phyloP scores from a whole-genome alignment of 352 stramenopile species.

The Globisporangium emineosum region DNA sequence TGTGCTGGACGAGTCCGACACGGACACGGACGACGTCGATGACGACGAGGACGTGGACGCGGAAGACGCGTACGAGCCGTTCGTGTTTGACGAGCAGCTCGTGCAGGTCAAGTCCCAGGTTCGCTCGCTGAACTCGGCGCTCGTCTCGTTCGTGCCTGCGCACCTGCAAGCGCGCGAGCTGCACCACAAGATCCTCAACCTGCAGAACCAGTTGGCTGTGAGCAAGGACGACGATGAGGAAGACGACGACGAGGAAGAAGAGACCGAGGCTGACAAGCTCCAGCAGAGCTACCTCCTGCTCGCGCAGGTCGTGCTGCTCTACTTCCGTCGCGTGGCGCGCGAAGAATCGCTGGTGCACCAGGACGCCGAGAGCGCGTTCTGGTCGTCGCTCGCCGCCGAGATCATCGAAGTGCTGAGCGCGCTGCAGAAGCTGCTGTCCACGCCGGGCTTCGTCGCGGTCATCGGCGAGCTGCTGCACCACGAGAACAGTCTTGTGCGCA shows the following conservation, averaged over 20 bases:
- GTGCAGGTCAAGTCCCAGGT: conserved; percentile 33
- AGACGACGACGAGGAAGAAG: conserved; percentile 25
- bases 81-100: conserved; percentile 38
- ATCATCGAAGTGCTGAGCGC: conserved; percentile 76
- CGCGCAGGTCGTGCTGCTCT: conserved; percentile 73
- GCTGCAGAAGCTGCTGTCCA: conserved; percentile 81
- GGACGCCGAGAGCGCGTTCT: conserved; percentile 42
- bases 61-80: conserved; percentile 44
- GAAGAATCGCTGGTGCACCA: conserved; percentile 57
- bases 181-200: conserved; percentile 68
- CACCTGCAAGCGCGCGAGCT: conserved; percentile 67
- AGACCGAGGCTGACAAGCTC: conserved; percentile 43
- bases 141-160: conserved; percentile 64
- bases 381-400: conserved; percentile 41
- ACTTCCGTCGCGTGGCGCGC: conserved; percentile 74
- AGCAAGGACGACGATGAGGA: conserved; percentile 29
- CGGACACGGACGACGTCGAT: conserved; percentile 69
- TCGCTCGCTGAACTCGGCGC: conserved; percentile 56
- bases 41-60: conserved; percentile 49
- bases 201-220: conserved; percentile 20
- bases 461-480: conserved; percentile 84
- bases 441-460: conserved; percentile 81
- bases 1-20: conserved; percentile 69
- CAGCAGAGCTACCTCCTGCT: conserved; percentile 81
- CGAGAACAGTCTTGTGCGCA: conserved; percentile 82